These are phyloP conservation scores for Auricularia auricula-judae DNA, from an alignment of 768 basidiomycete genomes.

Conservation along the genomic window DNA sequence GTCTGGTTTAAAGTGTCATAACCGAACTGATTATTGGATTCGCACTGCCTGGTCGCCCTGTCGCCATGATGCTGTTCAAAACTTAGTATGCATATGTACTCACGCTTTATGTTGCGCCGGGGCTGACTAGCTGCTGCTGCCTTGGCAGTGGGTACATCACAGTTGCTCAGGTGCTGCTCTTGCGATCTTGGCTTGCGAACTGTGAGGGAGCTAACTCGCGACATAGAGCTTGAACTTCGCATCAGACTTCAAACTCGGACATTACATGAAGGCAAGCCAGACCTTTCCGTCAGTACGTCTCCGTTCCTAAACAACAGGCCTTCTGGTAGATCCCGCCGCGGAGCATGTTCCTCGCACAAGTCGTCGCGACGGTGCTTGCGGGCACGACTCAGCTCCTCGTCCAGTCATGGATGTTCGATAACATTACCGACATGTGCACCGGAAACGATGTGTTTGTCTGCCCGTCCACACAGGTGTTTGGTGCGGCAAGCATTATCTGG, in stretches of 20 bases:
- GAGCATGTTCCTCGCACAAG: conserved; percentile 21
- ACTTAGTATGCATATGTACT: conserved; percentile 2
- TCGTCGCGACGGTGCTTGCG: conserved; percentile 33
- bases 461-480: conserved; percentile 35
- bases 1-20: conserved; percentile 35
- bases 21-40: conserved; percentile 62
- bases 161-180: conserved; percentile 35
- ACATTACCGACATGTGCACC: conserved; percentile 37
- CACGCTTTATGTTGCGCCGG: conserved; percentile 11
- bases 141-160: conserved; percentile 59
- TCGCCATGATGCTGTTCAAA: conserved; percentile 75
- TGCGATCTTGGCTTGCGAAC: too few species aligned
- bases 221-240: conserved; percentile 39
- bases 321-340: conserved; percentile 12
- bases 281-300: conserved; percentile 13
- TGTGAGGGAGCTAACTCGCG: too few species aligned
- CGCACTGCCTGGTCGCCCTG: conserved; percentile 47
- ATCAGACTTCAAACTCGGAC: conserved; percentile 58
- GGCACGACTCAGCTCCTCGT: conserved; percentile 59
- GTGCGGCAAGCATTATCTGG: conserved; percentile 27
- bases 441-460: conserved; percentile 38
- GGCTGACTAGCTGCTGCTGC: background rate
- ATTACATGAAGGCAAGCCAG: conserved; percentile 16
- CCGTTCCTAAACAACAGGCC: conserved; percentile 10
- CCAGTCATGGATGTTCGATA: conserved; percentile 37